Evolutionary conservation across 495 filamentous ascomycete genomes (phyloP).

Genomic region (Xylaria longipes): DNA sequence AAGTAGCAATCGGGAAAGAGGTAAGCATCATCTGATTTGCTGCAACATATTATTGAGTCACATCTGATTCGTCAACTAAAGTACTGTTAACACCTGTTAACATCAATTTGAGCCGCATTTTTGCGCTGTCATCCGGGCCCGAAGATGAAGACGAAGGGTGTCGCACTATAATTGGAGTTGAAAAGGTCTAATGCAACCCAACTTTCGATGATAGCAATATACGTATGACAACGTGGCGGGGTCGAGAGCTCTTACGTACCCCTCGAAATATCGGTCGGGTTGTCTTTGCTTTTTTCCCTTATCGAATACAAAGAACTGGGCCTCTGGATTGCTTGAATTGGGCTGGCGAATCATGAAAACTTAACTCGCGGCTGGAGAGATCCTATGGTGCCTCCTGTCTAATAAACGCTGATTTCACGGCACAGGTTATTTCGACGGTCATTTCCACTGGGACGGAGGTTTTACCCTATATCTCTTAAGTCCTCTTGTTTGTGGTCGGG

Average conservation of each 20-base stretch:
- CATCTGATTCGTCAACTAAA: background rate
- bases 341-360: background rate
- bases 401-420: background rate
- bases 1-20: background rate
- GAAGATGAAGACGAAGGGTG: background rate
- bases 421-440: background rate
- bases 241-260: background rate
- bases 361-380: background rate
- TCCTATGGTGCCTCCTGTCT: background rate
- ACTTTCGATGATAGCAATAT: background rate
- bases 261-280: background rate
- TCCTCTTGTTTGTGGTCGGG: background rate
- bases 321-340: background rate
- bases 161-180: background rate
- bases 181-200: background rate
- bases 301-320: background rate
- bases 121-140: background rate
- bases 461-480: background rate
- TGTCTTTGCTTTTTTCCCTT: background rate
- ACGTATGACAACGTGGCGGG: background rate
- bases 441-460: background rate
- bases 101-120: background rate
- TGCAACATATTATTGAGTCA: background rate
- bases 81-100: background rate
- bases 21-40: background rate